Evolutionary conservation across 1,284 basidiomycete species (phyloP).

Genomic region (Puccinia polysora): DNA sequence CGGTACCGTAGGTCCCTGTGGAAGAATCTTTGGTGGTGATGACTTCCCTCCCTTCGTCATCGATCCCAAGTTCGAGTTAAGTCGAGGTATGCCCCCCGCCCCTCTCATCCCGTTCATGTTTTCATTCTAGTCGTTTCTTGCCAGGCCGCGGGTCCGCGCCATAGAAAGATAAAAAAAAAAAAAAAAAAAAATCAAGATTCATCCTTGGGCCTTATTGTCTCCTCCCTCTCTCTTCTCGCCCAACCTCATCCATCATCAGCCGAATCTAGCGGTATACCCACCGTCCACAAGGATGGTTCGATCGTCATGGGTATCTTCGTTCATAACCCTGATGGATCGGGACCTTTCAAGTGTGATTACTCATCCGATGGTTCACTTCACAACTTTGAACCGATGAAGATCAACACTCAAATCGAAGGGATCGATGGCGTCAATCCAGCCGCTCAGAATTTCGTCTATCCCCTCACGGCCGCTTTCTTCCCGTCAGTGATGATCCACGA

Average conservation of each 20-base stretch:
- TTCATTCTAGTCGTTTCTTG: too few species aligned
- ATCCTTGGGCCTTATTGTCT: too few species aligned
- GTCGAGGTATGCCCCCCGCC: slow-evolving; percentile 5
- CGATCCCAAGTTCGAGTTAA: slow-evolving; percentile 24
- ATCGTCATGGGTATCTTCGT: slow-evolving; percentile 36
- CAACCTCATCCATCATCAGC: background rate
- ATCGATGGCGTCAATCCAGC: slow-evolving; percentile 36
- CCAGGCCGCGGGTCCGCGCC: too few species aligned
- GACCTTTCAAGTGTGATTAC: slow-evolving; percentile 42
- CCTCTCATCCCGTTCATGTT: background rate
- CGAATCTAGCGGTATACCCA: slow-evolving; percentile 23
- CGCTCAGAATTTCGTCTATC: slow-evolving; percentile 37
- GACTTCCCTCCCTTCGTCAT: slow-evolving; percentile 33
- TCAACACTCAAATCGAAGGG: slow-evolving; percentile 39
- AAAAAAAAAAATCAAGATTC: too few species aligned
- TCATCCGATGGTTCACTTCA: slow-evolving; percentile 21
- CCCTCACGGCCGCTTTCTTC: slow-evolving; percentile 24
- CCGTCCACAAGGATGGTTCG: slow-evolving; percentile 17
- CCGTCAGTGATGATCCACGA: slow-evolving; percentile 14
- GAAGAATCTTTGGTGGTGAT: slow-evolving; percentile 35
- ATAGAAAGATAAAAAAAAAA: too few species aligned
- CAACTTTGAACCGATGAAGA: slow-evolving; percentile 34
- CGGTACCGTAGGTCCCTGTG: slow-evolving; percentile 35
- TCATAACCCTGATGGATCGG: slow-evolving; percentile 41
- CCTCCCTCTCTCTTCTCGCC: background rate